Conservation (phyloP, 139 green algal genomes). For the Marvania coccoides region DNA sequence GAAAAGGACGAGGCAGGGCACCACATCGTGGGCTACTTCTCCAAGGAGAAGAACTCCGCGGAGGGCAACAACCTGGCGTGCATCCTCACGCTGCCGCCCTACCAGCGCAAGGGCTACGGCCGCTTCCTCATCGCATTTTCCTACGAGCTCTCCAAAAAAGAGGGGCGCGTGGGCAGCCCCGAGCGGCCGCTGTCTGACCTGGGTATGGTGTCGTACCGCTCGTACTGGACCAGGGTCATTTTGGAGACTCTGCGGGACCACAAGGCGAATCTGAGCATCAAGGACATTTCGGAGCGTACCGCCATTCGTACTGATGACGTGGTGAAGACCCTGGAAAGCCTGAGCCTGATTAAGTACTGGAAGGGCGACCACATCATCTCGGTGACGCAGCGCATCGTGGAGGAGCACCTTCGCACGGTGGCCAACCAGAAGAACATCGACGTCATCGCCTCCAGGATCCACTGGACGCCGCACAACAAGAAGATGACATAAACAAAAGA, state of each 20-base stretch:
- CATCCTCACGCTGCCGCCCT: constrained; percentile 95
- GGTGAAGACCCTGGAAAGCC: constrained; percentile 75
- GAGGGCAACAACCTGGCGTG: constrained; percentile 98
- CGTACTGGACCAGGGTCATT: constrained; percentile 93
- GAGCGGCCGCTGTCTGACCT: constrained; percentile 96
- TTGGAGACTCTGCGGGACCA: constrained; percentile 75
- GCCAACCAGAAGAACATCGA: constrained; percentile 30
- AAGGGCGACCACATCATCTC: constrained; percentile 67
- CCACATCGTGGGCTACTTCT: constrained; percentile 94
- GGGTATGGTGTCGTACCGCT: constrained; percentile 85
- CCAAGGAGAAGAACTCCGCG: constrained; percentile 79
- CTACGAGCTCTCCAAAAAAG: constrained; percentile 96
- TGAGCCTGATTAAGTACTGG: constrained; percentile 80
- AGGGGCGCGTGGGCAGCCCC: constrained; percentile 79
- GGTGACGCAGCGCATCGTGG: constrained; percentile 45
- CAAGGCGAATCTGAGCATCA: constrained; percentile 72
- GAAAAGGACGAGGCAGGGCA: constrained; percentile 86
- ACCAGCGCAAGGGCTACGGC: constrained; percentile 98
- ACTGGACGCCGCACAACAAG: constrained; percentile 34
- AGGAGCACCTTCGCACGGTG: constrained; percentile 35
- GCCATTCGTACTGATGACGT: constrained; percentile 93
- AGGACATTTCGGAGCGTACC: constrained; percentile 86
- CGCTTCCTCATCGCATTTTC: constrained; percentile 97
- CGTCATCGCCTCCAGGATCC: constrained; percentile 37
- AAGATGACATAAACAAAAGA: neutral